These are phyloP conservation scores for Cyberlindnera xishuangbannaensis DNA, from an alignment of 805 yeast genomes.

Conservation along the genomic window DNA sequence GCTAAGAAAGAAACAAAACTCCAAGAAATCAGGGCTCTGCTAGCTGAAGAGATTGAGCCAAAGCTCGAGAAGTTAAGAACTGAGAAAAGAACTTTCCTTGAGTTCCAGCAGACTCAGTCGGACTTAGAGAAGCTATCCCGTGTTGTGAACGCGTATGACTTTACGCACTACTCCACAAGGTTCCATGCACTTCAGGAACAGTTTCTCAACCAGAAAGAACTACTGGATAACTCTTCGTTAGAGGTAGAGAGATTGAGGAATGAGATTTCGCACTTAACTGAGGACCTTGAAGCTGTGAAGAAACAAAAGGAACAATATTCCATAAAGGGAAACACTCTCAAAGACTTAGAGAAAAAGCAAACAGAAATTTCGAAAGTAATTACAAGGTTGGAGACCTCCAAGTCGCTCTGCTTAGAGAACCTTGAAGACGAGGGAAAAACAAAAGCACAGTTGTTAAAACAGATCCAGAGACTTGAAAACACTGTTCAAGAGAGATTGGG, in stretches of 20 bases:
- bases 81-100: conserved; percentile 78
- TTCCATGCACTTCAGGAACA: conserved; percentile 39
- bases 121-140: conserved; percentile 71
- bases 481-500: conserved; percentile 32
- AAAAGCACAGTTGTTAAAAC: conserved; percentile 28
- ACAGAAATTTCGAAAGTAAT: conserved; percentile 51
- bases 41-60: conserved; percentile 89
- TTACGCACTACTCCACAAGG: conserved; percentile 35
- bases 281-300: conserved; percentile 53
- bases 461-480: conserved; percentile 29
- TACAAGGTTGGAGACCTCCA: conserved; percentile 62
- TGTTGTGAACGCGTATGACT: conserved; percentile 76
- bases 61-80: conserved; percentile 72
- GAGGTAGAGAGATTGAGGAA: conserved; percentile 40
- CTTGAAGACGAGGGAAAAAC: conserved; percentile 46
- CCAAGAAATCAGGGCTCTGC: conserved; percentile 63
- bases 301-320: conserved; percentile 50
- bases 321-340: conserved; percentile 53
- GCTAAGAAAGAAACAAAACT: conserved; percentile 83
- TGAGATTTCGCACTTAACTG: conserved; percentile 55
- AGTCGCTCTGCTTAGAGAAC: conserved; percentile 52
- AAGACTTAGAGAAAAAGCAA: conserved; percentile 54
- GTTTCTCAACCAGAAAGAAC: conserved; percentile 35
- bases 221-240: conserved; percentile 35
- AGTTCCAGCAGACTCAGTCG: conserved; percentile 78